These are phyloP conservation scores for Ogataea methylovora DNA, from an alignment of 805 yeast species.

Conservation along the genomic window DNA sequence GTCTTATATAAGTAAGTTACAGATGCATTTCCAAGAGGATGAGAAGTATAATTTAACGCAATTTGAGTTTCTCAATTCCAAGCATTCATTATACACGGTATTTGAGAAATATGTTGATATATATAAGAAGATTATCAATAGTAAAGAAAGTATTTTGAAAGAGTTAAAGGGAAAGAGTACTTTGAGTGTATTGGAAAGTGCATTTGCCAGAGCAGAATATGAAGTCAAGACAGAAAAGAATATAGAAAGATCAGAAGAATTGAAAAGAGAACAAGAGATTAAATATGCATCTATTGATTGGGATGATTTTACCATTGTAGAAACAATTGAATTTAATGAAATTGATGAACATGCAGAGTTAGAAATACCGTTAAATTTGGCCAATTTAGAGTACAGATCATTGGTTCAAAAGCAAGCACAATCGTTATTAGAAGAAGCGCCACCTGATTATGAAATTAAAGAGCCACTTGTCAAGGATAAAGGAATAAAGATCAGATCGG, in stretches of 20 bases:
- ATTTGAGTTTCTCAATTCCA: slow-evolving; percentile 51
- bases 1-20: slow-evolving; percentile 29
- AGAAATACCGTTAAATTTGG: slow-evolving; percentile 45
- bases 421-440: slow-evolving; percentile 32
- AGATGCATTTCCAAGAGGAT: too few relatives aligned
- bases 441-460: slow-evolving; percentile 27
- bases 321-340: slow-evolving; percentile 57
- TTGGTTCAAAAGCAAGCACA: slow-evolving; percentile 41
- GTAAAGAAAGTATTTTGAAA: slow-evolving; percentile 13
- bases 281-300: slow-evolving; percentile 78
- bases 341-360: slow-evolving; percentile 52
- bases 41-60: slow-evolving; percentile 36
- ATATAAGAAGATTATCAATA: slow-evolving; percentile 35
- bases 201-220: slow-evolving; percentile 53
- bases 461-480: slow-evolving; percentile 13
- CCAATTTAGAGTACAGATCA: slow-evolving; percentile 55
- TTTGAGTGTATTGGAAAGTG: slow-evolving; percentile 30
- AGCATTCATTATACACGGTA: slow-evolving; percentile 52
- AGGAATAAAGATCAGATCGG: slow-evolving; percentile 61
- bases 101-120: slow-evolving; percentile 47
- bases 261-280: slow-evolving; percentile 29
- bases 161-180: slow-evolving; percentile 9
- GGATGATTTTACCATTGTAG: slow-evolving; percentile 74
- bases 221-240: slow-evolving; percentile 29
- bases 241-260: slow-evolving; percentile 21